Conservation (phyloP, 345 rosid genomes). For the Arabidopsis suecica region DNA sequence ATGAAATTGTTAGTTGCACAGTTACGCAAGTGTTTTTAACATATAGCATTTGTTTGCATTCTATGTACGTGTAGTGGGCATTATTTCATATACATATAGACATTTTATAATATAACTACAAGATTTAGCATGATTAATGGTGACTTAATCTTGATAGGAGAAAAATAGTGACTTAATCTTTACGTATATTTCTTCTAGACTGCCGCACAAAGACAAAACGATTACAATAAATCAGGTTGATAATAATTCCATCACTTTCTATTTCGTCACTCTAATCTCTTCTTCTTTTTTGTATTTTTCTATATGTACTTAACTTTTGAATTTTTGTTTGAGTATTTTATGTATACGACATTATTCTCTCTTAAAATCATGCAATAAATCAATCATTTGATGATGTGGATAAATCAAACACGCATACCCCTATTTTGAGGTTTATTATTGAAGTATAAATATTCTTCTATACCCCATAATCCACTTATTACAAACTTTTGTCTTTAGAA, state of each 20-base stretch:
- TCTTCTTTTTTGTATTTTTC: conserved; percentile 31
- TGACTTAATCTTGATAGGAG: conserved; percentile 37
- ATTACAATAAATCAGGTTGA: conserved; percentile 29
- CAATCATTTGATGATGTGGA: conserved; percentile 33
- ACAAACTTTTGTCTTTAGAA: conserved; percentile 22
- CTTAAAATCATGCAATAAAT: conserved; percentile 9
- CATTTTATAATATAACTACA: conserved; percentile 20
- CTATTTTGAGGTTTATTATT: conserved; percentile 28
- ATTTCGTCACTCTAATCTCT: conserved; percentile 9
- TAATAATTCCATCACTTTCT: conserved; percentile 37
- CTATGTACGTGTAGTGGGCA: conserved; percentile 34
- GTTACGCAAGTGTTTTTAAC: conserved; percentile 38
- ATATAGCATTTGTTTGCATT: conserved; percentile 38
- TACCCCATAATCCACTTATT: conserved; percentile 36
- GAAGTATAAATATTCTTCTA: conserved; percentile 18
- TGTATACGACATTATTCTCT: neutral
- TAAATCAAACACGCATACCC: conserved; percentile 12
- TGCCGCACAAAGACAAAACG: conserved; percentile 37
- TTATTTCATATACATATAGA: conserved; percentile 19
- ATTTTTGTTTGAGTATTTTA: conserved; percentile 13
- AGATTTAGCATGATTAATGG: conserved; percentile 40
- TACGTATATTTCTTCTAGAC: conserved; percentile 37
- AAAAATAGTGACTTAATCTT: conserved; percentile 37
- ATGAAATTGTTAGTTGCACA: conserved; percentile 20
- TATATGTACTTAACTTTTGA: neutral